These are phyloP conservation scores for Pseudogymnoascus sp. DNA, from an alignment of 2,329 filamentous ascomycete species.

Conservation along the genomic window DNA sequence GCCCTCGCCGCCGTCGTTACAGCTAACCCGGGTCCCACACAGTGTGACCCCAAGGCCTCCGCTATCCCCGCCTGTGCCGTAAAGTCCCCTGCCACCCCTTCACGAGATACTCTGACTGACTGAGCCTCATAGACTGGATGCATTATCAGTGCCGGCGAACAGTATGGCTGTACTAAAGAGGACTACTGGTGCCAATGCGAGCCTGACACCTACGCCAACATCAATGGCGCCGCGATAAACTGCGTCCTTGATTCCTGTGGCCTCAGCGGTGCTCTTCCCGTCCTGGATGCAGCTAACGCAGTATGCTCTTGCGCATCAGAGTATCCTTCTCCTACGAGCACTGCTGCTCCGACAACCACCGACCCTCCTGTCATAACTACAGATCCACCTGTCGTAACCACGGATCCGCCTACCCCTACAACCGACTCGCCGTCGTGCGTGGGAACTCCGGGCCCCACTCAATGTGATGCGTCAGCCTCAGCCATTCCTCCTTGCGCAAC, in stretches of 20 bases:
- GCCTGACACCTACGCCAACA: background rate
- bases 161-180: background rate
- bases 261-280: background rate
- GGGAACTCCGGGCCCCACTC: background rate
- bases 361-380: background rate
- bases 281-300: background rate
- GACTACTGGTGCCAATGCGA: background rate
- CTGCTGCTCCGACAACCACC: background rate
- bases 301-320: background rate
- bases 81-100: background rate
- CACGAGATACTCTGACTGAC: background rate
- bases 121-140: background rate
- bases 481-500: background rate
- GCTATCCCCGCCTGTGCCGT: background rate
- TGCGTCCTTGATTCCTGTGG: background rate
- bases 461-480: background rate
- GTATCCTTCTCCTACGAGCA: slow-evolving; percentile 1
- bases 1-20: slow-evolving; percentile 4
- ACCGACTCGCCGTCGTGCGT: background rate
- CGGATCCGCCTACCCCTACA: background rate
- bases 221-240: background rate
- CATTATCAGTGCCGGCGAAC: background rate
- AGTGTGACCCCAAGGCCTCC: background rate
- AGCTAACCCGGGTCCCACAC: background rate
- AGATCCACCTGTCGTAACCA: background rate